Percentiles rank a stretch among this genome's conserved stretches.
Conservation (phyloP, 148 eudicot species). For the Euryodendron excelsum region DNA sequence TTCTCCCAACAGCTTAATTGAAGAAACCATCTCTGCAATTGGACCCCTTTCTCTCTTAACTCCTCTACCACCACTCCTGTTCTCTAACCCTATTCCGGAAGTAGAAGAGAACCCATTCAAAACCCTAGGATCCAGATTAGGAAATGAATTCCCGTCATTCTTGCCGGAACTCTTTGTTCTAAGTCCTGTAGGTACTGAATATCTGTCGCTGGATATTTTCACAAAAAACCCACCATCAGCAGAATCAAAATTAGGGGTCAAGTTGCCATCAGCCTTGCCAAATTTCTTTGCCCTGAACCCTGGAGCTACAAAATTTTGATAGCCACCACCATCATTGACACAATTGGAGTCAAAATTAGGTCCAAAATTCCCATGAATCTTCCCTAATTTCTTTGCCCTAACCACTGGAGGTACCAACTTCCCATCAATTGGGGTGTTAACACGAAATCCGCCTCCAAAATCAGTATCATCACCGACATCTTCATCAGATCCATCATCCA, state of each 20-base stretch:
- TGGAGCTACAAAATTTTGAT: neutral
- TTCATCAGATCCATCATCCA: constrained; percentile 18
- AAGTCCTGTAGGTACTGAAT: neutral
- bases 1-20: constrained; percentile 65
- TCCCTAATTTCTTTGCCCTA: constrained; percentile 12
- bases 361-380: constrained; percentile 4
- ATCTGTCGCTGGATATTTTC: constrained; percentile 5
- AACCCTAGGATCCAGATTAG: constrained; percentile 16
- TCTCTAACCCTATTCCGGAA: constrained; percentile 30
- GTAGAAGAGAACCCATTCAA: constrained; percentile 1
- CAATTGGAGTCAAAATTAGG: neutral
- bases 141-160: neutral
- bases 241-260: neutral
- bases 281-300: constrained; percentile 1
- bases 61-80: constrained; percentile 26
- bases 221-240: constrained; percentile 12
- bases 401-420: constrained; percentile 1
- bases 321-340: constrained; percentile 8
- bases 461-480: constrained; percentile 8
- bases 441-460: constrained; percentile 2
- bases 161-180: constrained; percentile 4
- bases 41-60: constrained; percentile 38
- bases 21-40: constrained; percentile 49
- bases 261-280: neutral
- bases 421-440: neutral